Evolutionary conservation across 106 monocot species (phyloP).

Genomic region (Allium cepa): DNA sequence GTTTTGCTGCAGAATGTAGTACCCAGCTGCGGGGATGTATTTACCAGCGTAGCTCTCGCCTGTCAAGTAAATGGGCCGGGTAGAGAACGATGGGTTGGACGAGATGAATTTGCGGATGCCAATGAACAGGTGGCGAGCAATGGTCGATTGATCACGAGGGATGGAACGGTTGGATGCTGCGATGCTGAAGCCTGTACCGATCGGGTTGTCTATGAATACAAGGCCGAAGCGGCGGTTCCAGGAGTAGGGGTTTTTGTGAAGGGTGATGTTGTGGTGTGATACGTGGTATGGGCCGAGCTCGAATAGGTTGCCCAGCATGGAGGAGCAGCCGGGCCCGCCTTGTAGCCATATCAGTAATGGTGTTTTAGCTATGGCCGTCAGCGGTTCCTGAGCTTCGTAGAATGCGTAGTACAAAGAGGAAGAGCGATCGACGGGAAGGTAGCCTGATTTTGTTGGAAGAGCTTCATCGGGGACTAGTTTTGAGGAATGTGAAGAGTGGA

Average conservation of each 20-base stretch:
- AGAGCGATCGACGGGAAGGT: slow-evolving; percentile 35
- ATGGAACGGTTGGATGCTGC: slow-evolving; percentile 33
- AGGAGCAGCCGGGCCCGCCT: slow-evolving; percentile 94
- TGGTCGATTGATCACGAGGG: slow-evolving; percentile 41
- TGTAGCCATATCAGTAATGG: slow-evolving; percentile 94
- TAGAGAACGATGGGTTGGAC: slow-evolving; percentile 28
- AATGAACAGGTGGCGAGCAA: slow-evolving; percentile 45
- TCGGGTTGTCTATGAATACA: slow-evolving; percentile 86
- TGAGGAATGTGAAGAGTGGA: neutral
- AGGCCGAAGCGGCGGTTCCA: slow-evolving; percentile 88
- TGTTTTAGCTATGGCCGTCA: slow-evolving; percentile 28
- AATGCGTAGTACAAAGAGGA: slow-evolving; percentile 51
- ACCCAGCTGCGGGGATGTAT: slow-evolving; percentile 48
- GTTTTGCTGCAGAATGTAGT: slow-evolving; percentile 47
- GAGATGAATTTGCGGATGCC: slow-evolving; percentile 53
- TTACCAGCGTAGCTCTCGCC: slow-evolving; percentile 98
- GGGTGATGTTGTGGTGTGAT: slow-evolving; percentile 29
- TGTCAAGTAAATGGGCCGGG: slow-evolving; percentile 61
- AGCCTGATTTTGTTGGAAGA: slow-evolving; percentile 53
- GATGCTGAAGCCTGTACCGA: slow-evolving; percentile 74
- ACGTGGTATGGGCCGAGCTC: slow-evolving; percentile 79
- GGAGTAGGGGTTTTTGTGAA: slow-evolving; percentile 51
- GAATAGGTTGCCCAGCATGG: slow-evolving; percentile 78
- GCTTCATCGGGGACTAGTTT: slow-evolving; percentile 31
- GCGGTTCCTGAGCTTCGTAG: slow-evolving; percentile 65